Evolutionary conservation across 805 yeast species (phyloP).

Genomic region (Spathaspora arborariae): DNA sequence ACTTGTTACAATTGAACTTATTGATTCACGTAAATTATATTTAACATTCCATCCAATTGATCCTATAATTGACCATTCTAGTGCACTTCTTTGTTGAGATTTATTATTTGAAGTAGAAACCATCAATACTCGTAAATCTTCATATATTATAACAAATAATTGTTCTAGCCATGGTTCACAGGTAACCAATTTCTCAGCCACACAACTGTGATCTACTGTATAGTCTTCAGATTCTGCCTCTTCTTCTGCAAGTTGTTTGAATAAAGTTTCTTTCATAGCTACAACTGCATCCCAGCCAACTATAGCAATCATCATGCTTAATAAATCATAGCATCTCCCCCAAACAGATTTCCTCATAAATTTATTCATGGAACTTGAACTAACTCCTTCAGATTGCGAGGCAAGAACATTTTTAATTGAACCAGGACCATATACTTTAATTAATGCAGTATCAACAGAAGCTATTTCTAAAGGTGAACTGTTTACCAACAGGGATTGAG

Average conservation of each 20-base stretch:
- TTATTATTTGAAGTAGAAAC: conserved; percentile 18
- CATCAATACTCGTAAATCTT: conserved; percentile 42
- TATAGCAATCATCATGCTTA: conserved; percentile 62
- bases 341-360: conserved; percentile 34
- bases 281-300: conserved; percentile 84
- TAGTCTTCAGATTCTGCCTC: not conserved
- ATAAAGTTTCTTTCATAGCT: conserved; percentile 61
- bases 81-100: conserved; percentile 47
- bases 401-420: conserved; percentile 24
- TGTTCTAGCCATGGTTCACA: conserved; percentile 82
- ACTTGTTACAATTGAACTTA: conserved; percentile 39
- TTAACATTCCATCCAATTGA: conserved; percentile 45
- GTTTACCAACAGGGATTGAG: conserved; percentile 32
- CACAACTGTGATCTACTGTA: not conserved
- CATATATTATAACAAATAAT: conserved; percentile 65
- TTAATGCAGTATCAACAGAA: conserved; percentile 29
- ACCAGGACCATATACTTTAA: conserved; percentile 19
- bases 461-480: conserved; percentile 31
- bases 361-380: conserved; percentile 26
- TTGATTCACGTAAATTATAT: conserved; percentile 33
- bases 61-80: conserved; percentile 76
- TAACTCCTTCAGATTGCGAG: conserved; percentile 27
- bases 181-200: conserved; percentile 13
- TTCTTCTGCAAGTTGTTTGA: conserved; percentile 20
- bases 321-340: conserved; percentile 55